These are phyloP conservation scores for Alternaria panax DNA, from an alignment of 2,329 filamentous ascomycete genomes.

Conservation along the genomic window DNA sequence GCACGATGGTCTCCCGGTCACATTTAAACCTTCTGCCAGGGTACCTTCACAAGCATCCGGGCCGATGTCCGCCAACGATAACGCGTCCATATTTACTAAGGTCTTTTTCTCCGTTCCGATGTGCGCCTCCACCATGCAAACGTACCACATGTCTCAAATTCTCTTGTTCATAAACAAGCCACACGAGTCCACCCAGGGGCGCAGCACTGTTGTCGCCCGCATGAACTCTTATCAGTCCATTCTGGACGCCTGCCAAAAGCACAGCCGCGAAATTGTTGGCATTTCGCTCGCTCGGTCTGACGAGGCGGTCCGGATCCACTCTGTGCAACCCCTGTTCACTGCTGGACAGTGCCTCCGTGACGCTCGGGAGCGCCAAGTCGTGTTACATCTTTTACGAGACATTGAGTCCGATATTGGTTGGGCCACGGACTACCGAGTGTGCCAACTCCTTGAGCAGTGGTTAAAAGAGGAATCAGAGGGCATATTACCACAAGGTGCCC, in stretches of 20 bases:
- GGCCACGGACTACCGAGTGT: slow-evolving; percentile 68
- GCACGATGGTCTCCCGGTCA: slow-evolving; percentile 66
- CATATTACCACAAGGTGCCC: slow-evolving; percentile 25
- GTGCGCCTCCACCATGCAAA: slow-evolving; percentile 71
- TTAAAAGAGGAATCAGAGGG: slow-evolving; percentile 43
- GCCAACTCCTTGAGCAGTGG: slow-evolving; percentile 61
- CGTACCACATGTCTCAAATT: slow-evolving; percentile 70
- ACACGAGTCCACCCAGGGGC: slow-evolving; percentile 61
- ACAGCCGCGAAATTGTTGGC: slow-evolving; percentile 68
- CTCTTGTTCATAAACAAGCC: slow-evolving; percentile 68
- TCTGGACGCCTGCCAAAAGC: slow-evolving; percentile 61
- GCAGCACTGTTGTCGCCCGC: slow-evolving; percentile 61
- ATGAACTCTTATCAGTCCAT: slow-evolving; percentile 65
- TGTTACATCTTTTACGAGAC: slow-evolving; percentile 63
- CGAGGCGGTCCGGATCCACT: slow-evolving; percentile 64
- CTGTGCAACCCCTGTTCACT: slow-evolving; percentile 67
- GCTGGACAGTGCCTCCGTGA: slow-evolving; percentile 67
- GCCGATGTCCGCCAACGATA: slow-evolving; percentile 32
- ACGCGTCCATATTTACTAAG: slow-evolving; percentile 58
- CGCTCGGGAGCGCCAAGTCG: slow-evolving; percentile 60
- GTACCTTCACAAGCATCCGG: slow-evolving; percentile 46
- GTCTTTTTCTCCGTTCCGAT: slow-evolving; percentile 70
- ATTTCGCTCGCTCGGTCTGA: slow-evolving; percentile 66
- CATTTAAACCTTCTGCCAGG: slow-evolving; percentile 65
- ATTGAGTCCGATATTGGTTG: slow-evolving; percentile 70